Evolutionary conservation across 2,329 filamentous ascomycete genomes (phyloP), one percentile per base, ranked within the genome.

Genomic region (Pseudocercospora crystallina): DNA sequence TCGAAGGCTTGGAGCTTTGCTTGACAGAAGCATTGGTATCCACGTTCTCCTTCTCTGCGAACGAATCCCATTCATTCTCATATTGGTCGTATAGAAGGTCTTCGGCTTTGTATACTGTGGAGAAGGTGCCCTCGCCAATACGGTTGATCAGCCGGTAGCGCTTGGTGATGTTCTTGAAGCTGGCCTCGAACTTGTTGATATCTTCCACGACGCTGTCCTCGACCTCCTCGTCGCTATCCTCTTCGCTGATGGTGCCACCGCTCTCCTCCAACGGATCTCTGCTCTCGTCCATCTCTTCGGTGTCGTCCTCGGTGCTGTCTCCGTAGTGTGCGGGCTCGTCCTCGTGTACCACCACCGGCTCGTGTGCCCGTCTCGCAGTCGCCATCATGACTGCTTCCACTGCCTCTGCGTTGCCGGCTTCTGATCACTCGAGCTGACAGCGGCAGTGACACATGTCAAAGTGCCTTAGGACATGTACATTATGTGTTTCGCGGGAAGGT

Each of bases 81-180:
- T 89, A 95, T 52, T 80, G 77, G 58, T 94, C 82, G 69, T 96
- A 96, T 49, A 86, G 79, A 20, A 97, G 74, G 68, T 99, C 94
- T 71, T 97, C 90, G 14, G 95, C 94, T 71, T 99, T 99, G 79
- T 99, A 99, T 10, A 99, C 94, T 2, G 94, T 97, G 0, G 94
- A 97, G 69, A 99, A 99, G 1, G 94, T 99, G 51, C 94, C 94
- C 81, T 99, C 94, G 65, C 94, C 94, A 65, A 99, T 99, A 56
- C 92, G 86, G 73, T 96, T 96, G 68, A 99, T 94, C 47, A 99
- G 74, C 46, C 91, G 85, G 72, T 92, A 99, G 51, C 86, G 84
- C 63, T 89, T 80, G 59, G 82, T 86, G 69, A 97, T 95, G 44
- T 87, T 89, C 33, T 85, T 85, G 68, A 97, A 96, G 31, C 84